Percentiles rank a stretch among this genome's conserved stretches.
These are phyloP conservation scores for Mallotus repandus DNA, from an alignment of 441 rosid genomes.

Conservation along the genomic window DNA sequence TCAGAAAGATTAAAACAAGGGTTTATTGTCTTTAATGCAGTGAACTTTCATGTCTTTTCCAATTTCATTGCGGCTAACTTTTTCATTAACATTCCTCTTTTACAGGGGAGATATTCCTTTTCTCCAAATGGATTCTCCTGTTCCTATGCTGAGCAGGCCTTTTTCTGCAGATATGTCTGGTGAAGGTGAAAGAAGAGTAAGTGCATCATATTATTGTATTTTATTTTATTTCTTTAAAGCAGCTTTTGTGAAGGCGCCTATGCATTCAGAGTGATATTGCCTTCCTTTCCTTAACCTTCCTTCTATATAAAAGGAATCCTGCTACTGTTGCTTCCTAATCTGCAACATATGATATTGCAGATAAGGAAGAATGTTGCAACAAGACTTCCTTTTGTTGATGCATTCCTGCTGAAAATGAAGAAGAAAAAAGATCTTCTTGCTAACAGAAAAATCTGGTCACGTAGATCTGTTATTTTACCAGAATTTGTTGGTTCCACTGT, in stretches of 20 bases:
- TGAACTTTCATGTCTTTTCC: not conserved
- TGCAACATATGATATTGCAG: not conserved
- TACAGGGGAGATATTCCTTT: conserved; percentile 25
- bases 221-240: not conserved
- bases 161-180: conserved; percentile 30
- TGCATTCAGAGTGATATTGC: not conserved
- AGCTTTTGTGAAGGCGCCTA: too few species aligned
- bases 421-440: conserved; percentile 36
- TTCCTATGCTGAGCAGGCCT: conserved; percentile 20
- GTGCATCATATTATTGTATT: not conserved
- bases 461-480: conserved; percentile 55
- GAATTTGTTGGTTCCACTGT: conserved; percentile 46
- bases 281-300: too few species aligned
- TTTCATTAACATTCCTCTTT: not conserved
- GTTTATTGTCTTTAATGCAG: not conserved
- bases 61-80: too few species aligned
- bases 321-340: conserved; percentile 1
- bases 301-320: too few species aligned
- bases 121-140: conserved; percentile 17
- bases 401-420: conserved; percentile 45
- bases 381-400: conserved; percentile 49
- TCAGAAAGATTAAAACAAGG: not conserved
- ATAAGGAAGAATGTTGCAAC: conserved; percentile 12
- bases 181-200: conserved; percentile 6
- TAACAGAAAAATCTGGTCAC: conserved; percentile 56